Evolutionary conservation across 805 yeast species (phyloP), one percentile per base, ranked within the genome.

Genomic region (Scheffersomyces coipomensis): DNA sequence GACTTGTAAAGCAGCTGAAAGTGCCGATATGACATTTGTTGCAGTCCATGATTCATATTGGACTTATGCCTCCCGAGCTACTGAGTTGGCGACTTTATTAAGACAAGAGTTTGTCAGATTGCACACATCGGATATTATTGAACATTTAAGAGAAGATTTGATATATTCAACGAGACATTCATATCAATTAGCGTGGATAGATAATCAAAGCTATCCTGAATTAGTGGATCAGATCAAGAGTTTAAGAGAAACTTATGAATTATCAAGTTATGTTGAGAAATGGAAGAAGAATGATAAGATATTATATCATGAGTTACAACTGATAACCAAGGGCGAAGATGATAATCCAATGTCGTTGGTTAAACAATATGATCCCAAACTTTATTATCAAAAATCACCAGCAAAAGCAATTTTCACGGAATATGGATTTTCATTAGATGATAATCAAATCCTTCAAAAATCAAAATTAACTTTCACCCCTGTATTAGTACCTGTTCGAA

Each of bases 21-120:
- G 34, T 3, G 34, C 36, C 2, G 38, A 37, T 1, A 47, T 68
- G 13, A 47, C 61, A 4, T 68, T 69, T 49, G 67, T 55, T 1
- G 56, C 71, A 1, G 71, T 70, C 6, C 75, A 70, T 44, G 75
- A 69, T 46, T 66, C 72, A 13, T 70, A 55, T 43, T 70, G 75
- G 75, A 69, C 75, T 3, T 58, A 62, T 38, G 56, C 73, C 0
- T 29, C 53, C 11, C 57, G 60, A 24, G 70, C 60, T 5, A 58
- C 50, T 11, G 25, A 32, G 11, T 54, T 70, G 13, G 53, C 60
- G 2, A 33, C 23, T 4, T 33, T 59, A 1, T 39, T 69, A 5
- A 43, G 76, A 16, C 51, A 66, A 22, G 60, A 61, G 40, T 70
- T 70, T 43, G 55, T 70, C 4, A 42, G 61, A 4, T 47, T 70